Conservation (phyloP, 306 rosid species). For the Cicer chorassanicum region DNA sequence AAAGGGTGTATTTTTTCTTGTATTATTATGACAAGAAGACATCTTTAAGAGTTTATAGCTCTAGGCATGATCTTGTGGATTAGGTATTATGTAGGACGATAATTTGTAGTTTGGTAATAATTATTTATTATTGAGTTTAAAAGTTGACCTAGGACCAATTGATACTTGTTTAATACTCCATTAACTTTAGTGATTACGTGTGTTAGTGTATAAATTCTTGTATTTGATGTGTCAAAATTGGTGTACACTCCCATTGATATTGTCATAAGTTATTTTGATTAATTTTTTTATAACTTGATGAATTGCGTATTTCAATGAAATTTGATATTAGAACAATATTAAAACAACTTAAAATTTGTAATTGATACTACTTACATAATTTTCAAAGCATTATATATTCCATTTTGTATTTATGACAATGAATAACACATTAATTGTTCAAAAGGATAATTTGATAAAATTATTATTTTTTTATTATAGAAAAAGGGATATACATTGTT, state of each 20-base stretch:
- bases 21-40: slow-evolving; percentile 49
- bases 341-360: too few relatives aligned
- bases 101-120: slow-evolving; percentile 57
- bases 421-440: too few relatives aligned
- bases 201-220: slow-evolving; percentile 50
- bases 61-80: slow-evolving; percentile 52
- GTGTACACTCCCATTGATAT: neutral
- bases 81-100: slow-evolving; percentile 52
- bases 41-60: slow-evolving; percentile 52
- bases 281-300: too few relatives aligned
- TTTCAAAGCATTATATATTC: too few relatives aligned
- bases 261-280: too few relatives aligned
- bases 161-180: slow-evolving; percentile 56
- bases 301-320: too few relatives aligned
- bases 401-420: too few relatives aligned
- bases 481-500: too few relatives aligned
- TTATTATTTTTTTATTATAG: too few relatives aligned
- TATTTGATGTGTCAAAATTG: slow-evolving; percentile 31
- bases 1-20: slow-evolving; percentile 51
- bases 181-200: slow-evolving; percentile 51
- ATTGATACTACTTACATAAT: too few relatives aligned
- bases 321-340: too few relatives aligned
- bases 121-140: slow-evolving; percentile 51
- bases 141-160: slow-evolving; percentile 59
- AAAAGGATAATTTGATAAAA: too few relatives aligned